phyloP scores from a whole-genome alignment of 306 rosid genomes.

The Biancaea sappan region DNA sequence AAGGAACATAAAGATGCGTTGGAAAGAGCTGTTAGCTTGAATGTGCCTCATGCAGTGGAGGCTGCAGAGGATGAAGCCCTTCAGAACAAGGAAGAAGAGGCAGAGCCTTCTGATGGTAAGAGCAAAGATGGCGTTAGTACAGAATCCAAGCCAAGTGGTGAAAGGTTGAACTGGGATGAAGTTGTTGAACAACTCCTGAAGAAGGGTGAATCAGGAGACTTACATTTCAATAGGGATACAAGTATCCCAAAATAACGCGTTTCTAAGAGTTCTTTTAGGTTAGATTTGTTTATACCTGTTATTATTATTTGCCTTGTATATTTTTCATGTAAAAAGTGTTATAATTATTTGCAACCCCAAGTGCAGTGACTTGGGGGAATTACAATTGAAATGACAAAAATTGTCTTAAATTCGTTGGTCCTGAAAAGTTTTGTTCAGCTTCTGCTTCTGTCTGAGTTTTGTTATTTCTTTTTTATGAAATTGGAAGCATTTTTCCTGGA shows the following conservation, averaged over 20 bases:
- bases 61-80: constrained; percentile 35
- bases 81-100: constrained; percentile 33
- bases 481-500: background rate
- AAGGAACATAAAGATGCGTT: constrained; percentile 72
- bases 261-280: background rate
- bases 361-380: too few species aligned
- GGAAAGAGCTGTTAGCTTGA: constrained; percentile 77
- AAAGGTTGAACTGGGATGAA: constrained; percentile 70
- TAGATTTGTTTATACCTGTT: constrained; percentile 3
- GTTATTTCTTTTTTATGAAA: background rate
- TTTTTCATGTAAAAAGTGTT: too few species aligned
- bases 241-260: constrained; percentile 37
- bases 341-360: too few species aligned
- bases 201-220: constrained; percentile 41
- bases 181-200: constrained; percentile 65
- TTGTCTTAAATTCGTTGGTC: background rate
- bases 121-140: constrained; percentile 24
- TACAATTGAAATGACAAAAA: too few species aligned
- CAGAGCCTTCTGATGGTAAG: constrained; percentile 31
- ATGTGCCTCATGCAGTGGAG: constrained; percentile 65
- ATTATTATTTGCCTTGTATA: too few species aligned
- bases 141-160: constrained; percentile 38
- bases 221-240: constrained; percentile 34
- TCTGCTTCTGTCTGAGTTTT: background rate
- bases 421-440: background rate